These are phyloP conservation scores for Heliamphora pulchella DNA, from an alignment of 179 eudicot genomes.

Conservation along the genomic window DNA sequence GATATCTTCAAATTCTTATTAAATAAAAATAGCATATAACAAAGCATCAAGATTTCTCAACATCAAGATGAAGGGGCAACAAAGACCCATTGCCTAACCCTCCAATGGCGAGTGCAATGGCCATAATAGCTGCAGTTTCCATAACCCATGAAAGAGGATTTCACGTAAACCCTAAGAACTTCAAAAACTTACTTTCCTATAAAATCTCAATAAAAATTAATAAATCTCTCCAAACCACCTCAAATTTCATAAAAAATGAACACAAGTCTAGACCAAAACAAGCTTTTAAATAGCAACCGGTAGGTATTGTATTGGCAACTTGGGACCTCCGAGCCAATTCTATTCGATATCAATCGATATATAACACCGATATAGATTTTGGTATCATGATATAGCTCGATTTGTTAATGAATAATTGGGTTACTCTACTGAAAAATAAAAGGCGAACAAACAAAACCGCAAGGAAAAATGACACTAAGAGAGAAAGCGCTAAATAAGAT, in stretches of 20 bases:
- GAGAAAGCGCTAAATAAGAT: slow-evolving; percentile 60
- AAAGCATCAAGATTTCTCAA: background rate
- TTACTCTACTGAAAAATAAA: no score
- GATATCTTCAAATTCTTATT: no score
- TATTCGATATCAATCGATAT: no score
- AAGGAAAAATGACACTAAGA: background rate
- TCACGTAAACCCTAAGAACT: slow-evolving; percentile 91
- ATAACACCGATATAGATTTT: no score
- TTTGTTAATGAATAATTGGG: background rate
- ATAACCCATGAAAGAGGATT: slow-evolving; percentile 23
- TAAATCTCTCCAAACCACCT: no score
- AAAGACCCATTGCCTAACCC: slow-evolving; percentile 42
- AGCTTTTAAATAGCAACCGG: no score
- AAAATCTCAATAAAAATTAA: background rate
- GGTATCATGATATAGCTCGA: background rate
- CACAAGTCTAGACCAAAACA: no score
- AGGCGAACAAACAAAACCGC: background rate
- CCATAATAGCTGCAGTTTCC: slow-evolving; percentile 94
- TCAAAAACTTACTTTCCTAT: slow-evolving; percentile 81
- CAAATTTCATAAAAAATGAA: no score
- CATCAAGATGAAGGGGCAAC: background rate
- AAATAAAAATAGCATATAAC: no score
- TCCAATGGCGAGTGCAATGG: slow-evolving; percentile 93
- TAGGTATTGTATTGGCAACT: no score
- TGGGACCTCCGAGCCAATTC: no score